Conservation (phyloP, 1,139 yeast genomes). For the Suhomyces anneliseae region DNA sequence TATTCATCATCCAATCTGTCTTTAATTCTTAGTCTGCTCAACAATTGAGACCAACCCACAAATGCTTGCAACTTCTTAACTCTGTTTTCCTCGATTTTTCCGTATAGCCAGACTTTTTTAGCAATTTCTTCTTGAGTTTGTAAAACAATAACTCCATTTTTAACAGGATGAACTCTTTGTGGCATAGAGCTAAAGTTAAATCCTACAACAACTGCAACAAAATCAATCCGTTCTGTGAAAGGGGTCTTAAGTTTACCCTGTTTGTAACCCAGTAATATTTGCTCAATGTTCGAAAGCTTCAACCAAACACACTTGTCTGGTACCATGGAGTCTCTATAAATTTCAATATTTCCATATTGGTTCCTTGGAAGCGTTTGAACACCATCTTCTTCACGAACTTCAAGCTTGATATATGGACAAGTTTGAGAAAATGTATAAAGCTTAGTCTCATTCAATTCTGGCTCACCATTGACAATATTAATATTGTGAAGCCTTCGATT, state of each 20-base stretch:
- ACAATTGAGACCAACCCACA: slow-evolving; percentile 24
- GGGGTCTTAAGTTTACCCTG: slow-evolving; percentile 8
- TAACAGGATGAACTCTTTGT: slow-evolving; percentile 33
- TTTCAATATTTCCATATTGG: slow-evolving; percentile 37
- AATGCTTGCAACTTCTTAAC: slow-evolving; percentile 12
- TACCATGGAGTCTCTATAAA: slow-evolving; percentile 32
- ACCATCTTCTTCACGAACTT: slow-evolving; percentile 9
- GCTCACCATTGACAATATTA: slow-evolving; percentile 20
- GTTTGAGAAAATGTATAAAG: slow-evolving; percentile 36
- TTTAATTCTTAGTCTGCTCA: slow-evolving; percentile 24
- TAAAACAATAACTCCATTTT: slow-evolving; percentile 31
- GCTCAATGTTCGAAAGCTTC: slow-evolving; percentile 25
- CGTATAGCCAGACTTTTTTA: slow-evolving; percentile 32
- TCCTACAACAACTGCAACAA: slow-evolving; percentile 38
- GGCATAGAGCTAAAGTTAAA: slow-evolving; percentile 27
- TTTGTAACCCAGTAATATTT: slow-evolving; percentile 18
- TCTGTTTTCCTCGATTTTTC: slow-evolving; percentile 19
- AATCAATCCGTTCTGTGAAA: slow-evolving; percentile 16
- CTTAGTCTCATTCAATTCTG: slow-evolving; percentile 23
- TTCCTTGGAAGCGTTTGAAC: slow-evolving; percentile 28
- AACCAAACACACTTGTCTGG: slow-evolving; percentile 37
- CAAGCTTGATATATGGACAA: slow-evolving; percentile 25
- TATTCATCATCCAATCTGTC: slow-evolving; percentile 19
- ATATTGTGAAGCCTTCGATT: slow-evolving; percentile 21
- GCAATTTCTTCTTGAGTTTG: slow-evolving; percentile 18